Evolutionary conservation across 805 yeast genomes (phyloP), one percentile per base, ranked within the genome.

Genomic region (Candida nonsorbophila): DNA sequence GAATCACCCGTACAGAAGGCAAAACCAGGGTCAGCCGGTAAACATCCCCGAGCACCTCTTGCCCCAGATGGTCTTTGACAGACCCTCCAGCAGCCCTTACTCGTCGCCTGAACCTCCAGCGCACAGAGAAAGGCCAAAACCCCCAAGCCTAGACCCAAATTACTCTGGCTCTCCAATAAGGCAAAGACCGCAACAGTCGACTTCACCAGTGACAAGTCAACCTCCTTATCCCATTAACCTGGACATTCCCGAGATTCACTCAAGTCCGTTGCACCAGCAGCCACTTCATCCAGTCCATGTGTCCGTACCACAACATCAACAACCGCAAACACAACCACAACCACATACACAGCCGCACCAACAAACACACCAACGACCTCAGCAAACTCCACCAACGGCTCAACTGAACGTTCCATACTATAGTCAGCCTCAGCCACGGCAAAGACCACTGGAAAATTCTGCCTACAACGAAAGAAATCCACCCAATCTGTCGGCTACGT

Each of bases 31-130:
- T 8, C 37, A 38, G 17, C 25, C 39, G 9, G 40, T 47, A 8
- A 45, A 37, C 24, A 33, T 50, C 11, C 55, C 57, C 6, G 40
- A 47, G 5, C 53, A 49, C 35, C 39, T 51, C 25, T 30, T 50
- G 15, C 55, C 57, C 4, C 49, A 42, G 30, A 42, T 42, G 7
- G 40, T 32, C 21, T 33, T 37, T 28, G 38, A 38, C n/a, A n/a
- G n/a, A n/a, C n/a, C n/a, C n/a, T n/a, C n/a, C n/a, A n/a, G n/a
- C n/a, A n/a, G n/a, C n/a, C n/a, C n/a, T n/a, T n/a, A n/a, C n/a
- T n/a, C n/a, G n/a, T n/a, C n/a, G n/a, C n/a, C n/a, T n/a, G n/a
- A n/a, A 26, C n/a, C 14, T 7, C n/a, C n/a, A 26, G 8, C 10
- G 9, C 13, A 9, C 6, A 14, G 14, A 12, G 7, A 17, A 18